A percentile compares a stretch with the other conserved stretches of the same genome.
These are phyloP conservation scores for Pterocarpus santalinus DNA, from an alignment of 306 rosid genomes.

Conservation along the genomic window DNA sequence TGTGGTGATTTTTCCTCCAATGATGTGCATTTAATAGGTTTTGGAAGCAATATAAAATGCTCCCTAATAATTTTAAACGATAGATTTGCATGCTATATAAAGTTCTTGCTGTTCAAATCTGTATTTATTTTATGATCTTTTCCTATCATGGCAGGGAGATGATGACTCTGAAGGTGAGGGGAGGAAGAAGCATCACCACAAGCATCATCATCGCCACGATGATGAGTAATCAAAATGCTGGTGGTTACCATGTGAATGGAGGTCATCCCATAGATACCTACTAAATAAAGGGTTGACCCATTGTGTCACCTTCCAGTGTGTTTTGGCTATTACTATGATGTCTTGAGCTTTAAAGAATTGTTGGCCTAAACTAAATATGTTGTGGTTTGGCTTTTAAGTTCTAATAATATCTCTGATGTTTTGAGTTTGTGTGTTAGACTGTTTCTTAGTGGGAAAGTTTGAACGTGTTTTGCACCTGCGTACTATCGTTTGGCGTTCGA, in stretches of 20 bases:
- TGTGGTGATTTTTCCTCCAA: background rate
- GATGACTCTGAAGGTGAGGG: slow-evolving; percentile 68
- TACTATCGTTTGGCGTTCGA: background rate
- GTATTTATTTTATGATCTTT: slow-evolving; percentile 15
- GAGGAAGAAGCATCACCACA: slow-evolving; percentile 61
- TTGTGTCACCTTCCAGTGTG: slow-evolving; percentile 42
- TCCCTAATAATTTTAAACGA: background rate
- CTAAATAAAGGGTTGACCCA: slow-evolving; percentile 66
- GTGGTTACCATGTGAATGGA: slow-evolving; percentile 32
- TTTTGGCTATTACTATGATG: slow-evolving; percentile 36
- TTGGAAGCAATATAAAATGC: slow-evolving; percentile 13
- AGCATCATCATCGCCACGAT: slow-evolving; percentile 73
- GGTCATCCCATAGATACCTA: slow-evolving; percentile 59
- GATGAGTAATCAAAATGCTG: slow-evolving; percentile 65
- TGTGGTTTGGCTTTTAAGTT: slow-evolving; percentile 35
- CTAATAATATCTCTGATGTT: background rate
- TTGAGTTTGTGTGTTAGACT: background rate
- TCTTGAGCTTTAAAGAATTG: slow-evolving; percentile 41
- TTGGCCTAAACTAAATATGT: slow-evolving; percentile 37
- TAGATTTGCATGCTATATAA: background rate
- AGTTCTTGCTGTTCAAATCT: background rate
- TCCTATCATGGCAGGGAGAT: slow-evolving; percentile 56
- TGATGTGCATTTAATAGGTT: slow-evolving; percentile 2
- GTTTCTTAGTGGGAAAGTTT: background rate
- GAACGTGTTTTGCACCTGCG: background rate